Evolutionary conservation across 2,329 filamentous ascomycete genomes (phyloP).

Genomic region (Aspergillus niger): DNA sequence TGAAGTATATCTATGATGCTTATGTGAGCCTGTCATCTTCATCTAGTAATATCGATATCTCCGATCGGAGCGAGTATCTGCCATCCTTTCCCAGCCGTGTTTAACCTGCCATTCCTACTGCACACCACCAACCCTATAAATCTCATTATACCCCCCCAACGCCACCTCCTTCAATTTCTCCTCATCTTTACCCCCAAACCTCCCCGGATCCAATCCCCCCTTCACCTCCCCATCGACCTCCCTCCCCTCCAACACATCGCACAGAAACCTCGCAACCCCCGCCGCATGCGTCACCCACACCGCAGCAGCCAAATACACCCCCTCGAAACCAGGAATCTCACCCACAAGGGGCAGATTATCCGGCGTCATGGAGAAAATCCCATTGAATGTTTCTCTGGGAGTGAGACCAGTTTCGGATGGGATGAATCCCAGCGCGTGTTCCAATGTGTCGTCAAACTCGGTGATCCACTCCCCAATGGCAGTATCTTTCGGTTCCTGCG

Average conservation of each 20-base stretch:
- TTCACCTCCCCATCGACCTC: constrained; percentile 20
- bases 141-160: constrained; percentile 34
- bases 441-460: constrained; percentile 25
- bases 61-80: too few species aligned
- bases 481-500: constrained; percentile 20
- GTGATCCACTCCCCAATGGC: constrained; percentile 27
- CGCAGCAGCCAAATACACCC: constrained; percentile 35
- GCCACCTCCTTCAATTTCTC: constrained; percentile 25
- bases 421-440: constrained; percentile 22
- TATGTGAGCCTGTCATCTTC: too few species aligned
- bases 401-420: constrained; percentile 18
- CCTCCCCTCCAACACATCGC: constrained; percentile 17
- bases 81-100: too few species aligned
- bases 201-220: constrained; percentile 27
- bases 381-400: constrained; percentile 31
- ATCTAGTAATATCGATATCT: too few species aligned
- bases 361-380: constrained; percentile 39
- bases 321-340: constrained; percentile 22
- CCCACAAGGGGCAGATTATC: constrained; percentile 39
- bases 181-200: constrained; percentile 26
- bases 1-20: too few species aligned
- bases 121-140: constrained; percentile 25
- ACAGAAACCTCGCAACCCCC: constrained; percentile 31
- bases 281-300: constrained; percentile 42
- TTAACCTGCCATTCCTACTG: too few species aligned